These are phyloP conservation scores for Phialemoniopsis sp. DNA, from an alignment of 2,329 filamentous ascomycete genomes.

Conservation along the genomic window DNA sequence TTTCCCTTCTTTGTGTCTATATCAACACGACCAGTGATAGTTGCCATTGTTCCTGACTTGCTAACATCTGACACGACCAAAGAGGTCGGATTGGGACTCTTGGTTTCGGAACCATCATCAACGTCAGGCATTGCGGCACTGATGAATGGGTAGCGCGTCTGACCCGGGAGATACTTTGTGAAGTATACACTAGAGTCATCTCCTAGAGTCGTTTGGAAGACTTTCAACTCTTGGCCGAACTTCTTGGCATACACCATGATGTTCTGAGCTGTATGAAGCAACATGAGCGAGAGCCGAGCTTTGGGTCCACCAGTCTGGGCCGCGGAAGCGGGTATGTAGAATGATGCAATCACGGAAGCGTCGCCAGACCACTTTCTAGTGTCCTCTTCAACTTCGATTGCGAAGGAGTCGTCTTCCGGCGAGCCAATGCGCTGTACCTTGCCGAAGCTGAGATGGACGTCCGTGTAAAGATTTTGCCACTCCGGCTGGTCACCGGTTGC, in stretches of 20 bases:
- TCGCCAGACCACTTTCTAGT: slow-evolving; percentile 27
- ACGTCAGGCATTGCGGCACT: slow-evolving; percentile 9
- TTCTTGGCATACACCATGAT: slow-evolving; percentile 13
- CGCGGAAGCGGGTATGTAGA: slow-evolving; percentile 29
- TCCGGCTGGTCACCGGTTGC: too few species aligned
- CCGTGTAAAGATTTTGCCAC: slow-evolving; percentile 20
- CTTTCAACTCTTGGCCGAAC: slow-evolving; percentile 18
- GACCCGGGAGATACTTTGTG: slow-evolving; percentile 29
- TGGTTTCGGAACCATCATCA: background rate
- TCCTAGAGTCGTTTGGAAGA: slow-evolving; percentile 25
- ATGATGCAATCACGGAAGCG: slow-evolving; percentile 33
- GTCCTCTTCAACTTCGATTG: slow-evolving; percentile 27
- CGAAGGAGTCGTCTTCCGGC: slow-evolving; percentile 21
- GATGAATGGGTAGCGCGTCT: slow-evolving; percentile 18
- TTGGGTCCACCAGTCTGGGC: slow-evolving; percentile 17
- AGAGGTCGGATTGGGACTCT: too few species aligned
- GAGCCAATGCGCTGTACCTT: slow-evolving; percentile 18
- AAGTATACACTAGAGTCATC: slow-evolving; percentile 26
- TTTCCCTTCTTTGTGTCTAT: slow-evolving; percentile 28
- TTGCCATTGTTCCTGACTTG: slow-evolving; percentile 19
- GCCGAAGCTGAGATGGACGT: slow-evolving; percentile 38
- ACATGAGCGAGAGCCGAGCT: slow-evolving; percentile 23
- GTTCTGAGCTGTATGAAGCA: slow-evolving; percentile 19
- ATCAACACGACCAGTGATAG: slow-evolving; percentile 33
- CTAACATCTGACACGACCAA: slow-evolving; percentile 2